Percentiles rank a stretch among this genome's conserved stretches.
phyloP scores from a whole-genome alignment of 768 basidiomycete species.

The Pleurotus salmoneostramineus region DNA sequence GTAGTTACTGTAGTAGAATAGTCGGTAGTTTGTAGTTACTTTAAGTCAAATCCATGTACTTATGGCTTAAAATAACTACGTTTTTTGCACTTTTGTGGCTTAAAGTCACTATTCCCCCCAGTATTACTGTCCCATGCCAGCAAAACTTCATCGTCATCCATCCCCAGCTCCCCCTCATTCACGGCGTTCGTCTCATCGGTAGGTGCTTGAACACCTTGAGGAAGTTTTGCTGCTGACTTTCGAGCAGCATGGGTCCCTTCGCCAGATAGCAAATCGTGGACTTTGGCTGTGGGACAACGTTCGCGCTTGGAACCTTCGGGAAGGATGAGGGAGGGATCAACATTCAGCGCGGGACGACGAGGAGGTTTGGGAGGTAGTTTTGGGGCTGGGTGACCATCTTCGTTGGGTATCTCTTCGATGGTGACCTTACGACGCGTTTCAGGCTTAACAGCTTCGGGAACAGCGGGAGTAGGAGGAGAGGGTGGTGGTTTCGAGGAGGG shows the following conservation, averaged over 20 bases:
- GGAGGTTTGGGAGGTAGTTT: background rate
- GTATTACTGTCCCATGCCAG: slow-evolving; percentile 1
- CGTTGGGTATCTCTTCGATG: background rate
- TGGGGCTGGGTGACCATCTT: background rate
- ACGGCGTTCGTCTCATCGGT: background rate
- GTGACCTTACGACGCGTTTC: background rate
- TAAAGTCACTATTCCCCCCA: too few relatives aligned
- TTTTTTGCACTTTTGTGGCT: too few relatives aligned
- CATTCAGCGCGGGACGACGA: background rate
- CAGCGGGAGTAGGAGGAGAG: background rate
- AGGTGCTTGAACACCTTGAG: background rate
- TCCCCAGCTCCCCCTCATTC: slow-evolving; percentile 4
- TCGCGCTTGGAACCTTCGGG: background rate
- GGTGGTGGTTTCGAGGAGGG: background rate
- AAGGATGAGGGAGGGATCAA: background rate
- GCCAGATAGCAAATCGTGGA: background rate
- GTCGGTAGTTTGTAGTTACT: too few relatives aligned
- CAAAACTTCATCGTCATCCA: slow-evolving; percentile 11
- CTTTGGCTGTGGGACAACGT: background rate
- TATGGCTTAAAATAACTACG: too few relatives aligned
- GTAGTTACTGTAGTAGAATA: too few relatives aligned
- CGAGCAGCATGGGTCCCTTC: background rate
- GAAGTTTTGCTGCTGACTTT: background rate
- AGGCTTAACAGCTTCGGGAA: background rate
- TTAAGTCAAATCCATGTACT: too few relatives aligned